These are phyloP conservation scores for Salvia splendens DNA, from an alignment of 257 asterid genomes.

Conservation along the genomic window DNA sequence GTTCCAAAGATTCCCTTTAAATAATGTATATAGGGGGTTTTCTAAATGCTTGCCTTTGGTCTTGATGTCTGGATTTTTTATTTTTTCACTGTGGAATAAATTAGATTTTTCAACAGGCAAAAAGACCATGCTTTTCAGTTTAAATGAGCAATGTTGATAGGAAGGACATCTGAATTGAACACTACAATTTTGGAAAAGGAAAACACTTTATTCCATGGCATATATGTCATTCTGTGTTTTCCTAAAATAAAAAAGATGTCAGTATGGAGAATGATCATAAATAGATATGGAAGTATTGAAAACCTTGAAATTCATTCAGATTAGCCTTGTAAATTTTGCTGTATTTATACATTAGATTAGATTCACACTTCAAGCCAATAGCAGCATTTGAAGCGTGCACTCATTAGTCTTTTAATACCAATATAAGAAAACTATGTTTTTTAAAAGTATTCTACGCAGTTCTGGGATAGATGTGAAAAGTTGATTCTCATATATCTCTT, in stretches of 20 bases:
- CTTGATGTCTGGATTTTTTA: neutral
- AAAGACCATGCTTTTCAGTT: neutral
- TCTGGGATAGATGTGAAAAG: neutral
- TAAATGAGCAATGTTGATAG: neutral
- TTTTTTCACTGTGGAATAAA: neutral
- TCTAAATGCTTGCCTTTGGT: neutral
- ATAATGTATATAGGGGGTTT: neutral
- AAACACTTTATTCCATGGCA: neutral
- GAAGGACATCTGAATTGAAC: neutral
- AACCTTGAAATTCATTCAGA: no score
- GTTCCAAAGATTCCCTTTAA: constrained; percentile 10
- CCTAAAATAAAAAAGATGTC: no score
- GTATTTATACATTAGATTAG: no score
- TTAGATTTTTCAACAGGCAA: neutral
- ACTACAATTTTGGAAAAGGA: neutral
- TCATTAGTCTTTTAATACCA: neutral
- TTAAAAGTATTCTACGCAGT: neutral
- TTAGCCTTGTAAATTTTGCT: no score
- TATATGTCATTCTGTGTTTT: neutral
- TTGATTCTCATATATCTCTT: neutral
- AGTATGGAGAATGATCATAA: no score
- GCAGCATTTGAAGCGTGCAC: neutral
- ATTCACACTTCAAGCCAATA: neutral
- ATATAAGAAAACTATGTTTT: neutral
- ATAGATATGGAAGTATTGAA: no score